Percentiles rank a stretch among this genome's conserved stretches.
Conservation (phyloP, 805 yeast genomes). For the Pichia nakasei region DNA sequence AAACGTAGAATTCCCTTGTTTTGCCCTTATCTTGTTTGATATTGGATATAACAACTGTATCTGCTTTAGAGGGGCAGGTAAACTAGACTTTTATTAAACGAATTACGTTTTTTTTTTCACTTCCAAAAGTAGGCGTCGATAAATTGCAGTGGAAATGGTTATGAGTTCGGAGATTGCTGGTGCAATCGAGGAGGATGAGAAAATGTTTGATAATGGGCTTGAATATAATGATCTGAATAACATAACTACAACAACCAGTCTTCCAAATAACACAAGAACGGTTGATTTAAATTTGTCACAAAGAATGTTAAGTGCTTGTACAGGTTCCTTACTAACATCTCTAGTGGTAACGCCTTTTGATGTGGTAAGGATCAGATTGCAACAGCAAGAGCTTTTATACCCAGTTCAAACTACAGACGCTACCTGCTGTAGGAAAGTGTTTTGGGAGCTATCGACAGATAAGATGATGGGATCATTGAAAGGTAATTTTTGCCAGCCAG, state of each 20-base stretch:
- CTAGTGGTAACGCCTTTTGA: constrained; percentile 73
- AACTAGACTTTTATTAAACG: too few species aligned
- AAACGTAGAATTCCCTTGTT: too few species aligned
- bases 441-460: constrained; percentile 21
- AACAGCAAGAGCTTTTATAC: constrained; percentile 59
- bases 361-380: constrained; percentile 67
- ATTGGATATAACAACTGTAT: too few species aligned
- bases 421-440: constrained; percentile 31
- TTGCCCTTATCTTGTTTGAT: too few species aligned
- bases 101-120: too few species aligned
- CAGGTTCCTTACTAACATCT: constrained; percentile 67
- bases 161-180: constrained; percentile 34
- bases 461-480: constrained; percentile 20
- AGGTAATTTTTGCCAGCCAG: constrained; percentile 24
- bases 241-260: background rate
- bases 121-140: background rate
- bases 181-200: constrained; percentile 29
- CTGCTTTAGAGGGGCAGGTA: too few species aligned
- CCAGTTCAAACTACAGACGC: constrained; percentile 22
- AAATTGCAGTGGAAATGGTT: constrained; percentile 22
- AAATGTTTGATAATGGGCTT: constrained; percentile 8
- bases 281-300: constrained; percentile 42
- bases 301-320: constrained; percentile 70
- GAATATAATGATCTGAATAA: background rate
- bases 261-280: background rate